Evolutionary conservation across 371 early-diverging fungal species (phyloP).

Genomic region (Rhizoclosmatium hyalinum): DNA sequence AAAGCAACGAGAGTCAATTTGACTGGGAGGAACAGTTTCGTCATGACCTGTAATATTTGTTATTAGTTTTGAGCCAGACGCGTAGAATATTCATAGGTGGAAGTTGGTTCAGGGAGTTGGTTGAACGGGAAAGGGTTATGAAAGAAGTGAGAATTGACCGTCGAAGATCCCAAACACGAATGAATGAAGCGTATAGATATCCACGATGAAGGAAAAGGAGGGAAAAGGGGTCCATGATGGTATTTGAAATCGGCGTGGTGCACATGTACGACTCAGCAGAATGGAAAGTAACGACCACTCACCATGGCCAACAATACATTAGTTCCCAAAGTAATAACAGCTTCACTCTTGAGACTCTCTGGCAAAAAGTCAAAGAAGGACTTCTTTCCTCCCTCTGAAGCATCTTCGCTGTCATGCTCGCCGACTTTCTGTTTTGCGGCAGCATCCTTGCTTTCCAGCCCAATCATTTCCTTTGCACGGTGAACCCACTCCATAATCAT

Average conservation of each 20-base stretch:
- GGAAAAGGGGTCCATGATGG: not conserved
- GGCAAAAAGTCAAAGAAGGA: conserved; percentile 34
- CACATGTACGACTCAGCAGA: not conserved
- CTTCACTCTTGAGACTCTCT: conserved; percentile 37
- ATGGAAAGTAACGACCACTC: not conserved
- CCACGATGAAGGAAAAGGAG: not conserved
- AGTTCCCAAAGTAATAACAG: conserved; percentile 36
- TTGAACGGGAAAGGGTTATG: not conserved
- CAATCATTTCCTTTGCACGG: conserved; percentile 33
- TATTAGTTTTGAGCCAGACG: not conserved
- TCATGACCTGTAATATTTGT: conserved; percentile 38
- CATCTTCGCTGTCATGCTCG: not conserved
- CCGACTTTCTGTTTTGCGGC: not conserved
- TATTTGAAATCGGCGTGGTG: not conserved
- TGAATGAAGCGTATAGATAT: not conserved
- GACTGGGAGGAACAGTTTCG: conserved; percentile 54
- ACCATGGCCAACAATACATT: conserved; percentile 53
- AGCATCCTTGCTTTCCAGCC: conserved; percentile 18
- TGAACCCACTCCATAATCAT: conserved; percentile 30
- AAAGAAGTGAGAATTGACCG: not conserved
- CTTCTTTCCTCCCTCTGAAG: conserved; percentile 20
- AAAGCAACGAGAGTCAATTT: conserved; percentile 40
- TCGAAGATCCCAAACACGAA: too few species aligned
- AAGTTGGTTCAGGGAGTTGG: not conserved
- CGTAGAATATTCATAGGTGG: not conserved